Evolutionary conservation across 495 filamentous ascomycete genomes (phyloP).

Genomic region (Pyrenopolyporus hunteri): DNA sequence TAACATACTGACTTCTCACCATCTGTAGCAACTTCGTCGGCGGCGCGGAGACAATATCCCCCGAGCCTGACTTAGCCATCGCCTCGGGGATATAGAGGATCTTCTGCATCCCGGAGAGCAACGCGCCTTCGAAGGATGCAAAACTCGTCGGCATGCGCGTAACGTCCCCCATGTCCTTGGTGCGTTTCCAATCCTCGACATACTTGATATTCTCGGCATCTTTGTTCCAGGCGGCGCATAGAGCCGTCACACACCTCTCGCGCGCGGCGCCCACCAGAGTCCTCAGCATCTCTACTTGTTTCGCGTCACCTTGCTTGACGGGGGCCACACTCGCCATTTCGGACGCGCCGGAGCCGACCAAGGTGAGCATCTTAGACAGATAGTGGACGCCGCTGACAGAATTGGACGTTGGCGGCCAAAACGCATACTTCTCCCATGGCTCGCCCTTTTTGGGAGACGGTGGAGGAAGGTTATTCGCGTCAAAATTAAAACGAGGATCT

Average conservation of each 20-base stretch:
- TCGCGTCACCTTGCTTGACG: slow-evolving; percentile 61
- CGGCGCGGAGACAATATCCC: slow-evolving; percentile 80
- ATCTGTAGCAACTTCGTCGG: slow-evolving; percentile 81
- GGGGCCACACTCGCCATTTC: slow-evolving; percentile 80
- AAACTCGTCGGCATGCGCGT: slow-evolving; percentile 91
- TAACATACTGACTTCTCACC: slow-evolving; percentile 86
- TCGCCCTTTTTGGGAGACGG: slow-evolving; percentile 77
- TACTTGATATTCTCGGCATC: slow-evolving; percentile 89
- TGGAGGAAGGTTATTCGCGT: slow-evolving; percentile 77
- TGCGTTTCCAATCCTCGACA: slow-evolving; percentile 89
- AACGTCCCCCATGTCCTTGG: slow-evolving; percentile 76
- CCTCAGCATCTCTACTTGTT: slow-evolving; percentile 69
- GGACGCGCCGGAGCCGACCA: slow-evolving; percentile 82
- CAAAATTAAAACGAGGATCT: slow-evolving; percentile 78
- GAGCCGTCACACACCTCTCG: slow-evolving; percentile 79
- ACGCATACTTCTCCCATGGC: slow-evolving; percentile 91
- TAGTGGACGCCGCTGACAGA: slow-evolving; percentile 88
- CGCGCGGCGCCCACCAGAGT: slow-evolving; percentile 75
- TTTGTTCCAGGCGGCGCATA: slow-evolving; percentile 83
- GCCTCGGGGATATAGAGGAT: slow-evolving; percentile 91
- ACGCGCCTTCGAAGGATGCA: slow-evolving; percentile 73
- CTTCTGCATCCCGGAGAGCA: slow-evolving; percentile 86
- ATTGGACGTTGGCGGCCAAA: slow-evolving; percentile 94
- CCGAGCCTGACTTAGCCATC: slow-evolving; percentile 66
- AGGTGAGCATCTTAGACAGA: slow-evolving; percentile 75